These are phyloP conservation scores for Gossypium sturtianum DNA, from an alignment of 345 rosid species.

Conservation along the genomic window DNA sequence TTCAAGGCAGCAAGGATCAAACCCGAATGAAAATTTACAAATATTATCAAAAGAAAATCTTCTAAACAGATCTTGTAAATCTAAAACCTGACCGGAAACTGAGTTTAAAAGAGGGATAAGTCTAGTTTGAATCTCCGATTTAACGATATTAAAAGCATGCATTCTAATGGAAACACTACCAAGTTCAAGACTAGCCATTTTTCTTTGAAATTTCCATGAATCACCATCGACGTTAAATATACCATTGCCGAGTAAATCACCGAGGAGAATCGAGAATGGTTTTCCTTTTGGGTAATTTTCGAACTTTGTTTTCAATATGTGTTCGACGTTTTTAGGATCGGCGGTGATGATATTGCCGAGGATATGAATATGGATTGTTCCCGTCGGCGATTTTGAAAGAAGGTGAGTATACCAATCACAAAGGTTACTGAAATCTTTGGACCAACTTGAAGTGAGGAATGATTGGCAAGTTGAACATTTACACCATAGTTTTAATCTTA, in stretches of 20 bases:
- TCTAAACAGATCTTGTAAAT: constrained; percentile 57
- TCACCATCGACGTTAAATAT: constrained; percentile 67
- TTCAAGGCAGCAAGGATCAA: constrained; percentile 52
- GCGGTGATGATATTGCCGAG: constrained; percentile 48
- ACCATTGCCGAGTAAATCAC: constrained; percentile 63
- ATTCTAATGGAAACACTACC: constrained; percentile 40
- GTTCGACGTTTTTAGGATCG: constrained; percentile 48
- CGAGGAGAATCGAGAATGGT: constrained; percentile 43
- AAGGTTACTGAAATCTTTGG: constrained; percentile 34
- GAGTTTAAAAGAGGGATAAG: constrained; percentile 37
- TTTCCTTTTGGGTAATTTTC: constrained; percentile 70
- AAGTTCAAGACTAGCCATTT: constrained; percentile 61
- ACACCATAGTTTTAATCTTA: constrained; percentile 33
- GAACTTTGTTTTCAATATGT: constrained; percentile 55
- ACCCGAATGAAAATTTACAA: constrained; percentile 56
- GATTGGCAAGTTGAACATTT: constrained; percentile 32
- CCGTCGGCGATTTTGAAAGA: constrained; percentile 32
- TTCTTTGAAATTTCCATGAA: constrained; percentile 57
- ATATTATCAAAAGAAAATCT: constrained; percentile 64
- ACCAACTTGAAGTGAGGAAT: constrained; percentile 30
- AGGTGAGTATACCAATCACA: constrained; percentile 45
- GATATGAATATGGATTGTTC: constrained; percentile 40
- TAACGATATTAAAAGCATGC: constrained; percentile 38
- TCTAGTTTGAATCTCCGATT: constrained; percentile 35
- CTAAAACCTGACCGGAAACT: constrained; percentile 19